Base-by-base conservation (phyloP, 495 filamentous ascomycete genomes). In the Pseudoneurospora amorphoporcata region DNA sequence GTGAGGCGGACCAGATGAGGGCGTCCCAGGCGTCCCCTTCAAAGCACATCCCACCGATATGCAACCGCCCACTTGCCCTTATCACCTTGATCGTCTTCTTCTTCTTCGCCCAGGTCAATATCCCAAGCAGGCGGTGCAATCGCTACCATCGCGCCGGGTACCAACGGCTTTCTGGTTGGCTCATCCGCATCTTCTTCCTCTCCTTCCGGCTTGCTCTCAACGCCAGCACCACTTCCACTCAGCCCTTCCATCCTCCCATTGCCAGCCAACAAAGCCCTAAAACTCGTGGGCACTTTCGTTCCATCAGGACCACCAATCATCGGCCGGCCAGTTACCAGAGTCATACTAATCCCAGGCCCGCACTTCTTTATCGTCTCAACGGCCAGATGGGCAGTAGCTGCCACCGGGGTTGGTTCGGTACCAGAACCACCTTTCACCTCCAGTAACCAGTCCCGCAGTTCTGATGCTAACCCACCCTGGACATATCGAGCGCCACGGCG, bases 381-480 rank as follows among this genome's bases (percentile, higher is more conserved):
- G 0, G 68, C 39, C 8, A 85, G 69, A 71, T 73, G 69, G 69
- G 72, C 16, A 72, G 70, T 65, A 41, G 70, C 35, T 42, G 68
- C 43, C 38, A 68, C 69, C 10, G 65, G 39, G 17, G 19, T 39
- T 9, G 71, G 71, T n/a, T 72, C 75, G 3, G 72, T 70, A 2
- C 76, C 73, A 0, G 76, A 75, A 19, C 75, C 75, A 0, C 75
- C 78, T 75, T 83, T 83, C 40, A 82, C 77, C 40, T 83, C 82
- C 9, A 84, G 79, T 40, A 86, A 80, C 84, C 84, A 86, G 69
- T 83, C 79, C 17, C 83, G 80, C 4, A 86, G 72, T 71, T 83
- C 80, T 3, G 82, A 76, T 3, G 84, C 84, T 10, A 86, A 76
- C 0, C 84, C 84, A 8, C 82, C 81, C 0, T 80, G 70, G 17